phyloP scores from a whole-genome alignment of 306 rosid genomes.

The Abrus precatorius region DNA sequence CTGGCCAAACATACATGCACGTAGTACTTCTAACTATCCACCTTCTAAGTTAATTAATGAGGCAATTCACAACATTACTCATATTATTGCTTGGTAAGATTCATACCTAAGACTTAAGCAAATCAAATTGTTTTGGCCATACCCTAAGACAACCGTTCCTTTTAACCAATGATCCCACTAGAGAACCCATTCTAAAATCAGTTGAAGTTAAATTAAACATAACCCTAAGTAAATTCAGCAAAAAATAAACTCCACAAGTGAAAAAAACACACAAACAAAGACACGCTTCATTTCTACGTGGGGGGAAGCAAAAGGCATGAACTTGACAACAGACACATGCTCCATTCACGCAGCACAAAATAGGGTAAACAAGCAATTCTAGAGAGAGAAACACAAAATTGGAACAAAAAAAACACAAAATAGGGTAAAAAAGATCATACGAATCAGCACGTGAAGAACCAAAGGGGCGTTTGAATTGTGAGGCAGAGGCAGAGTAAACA shows the following conservation, averaged over 20 bases:
- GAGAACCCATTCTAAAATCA: conserved; percentile 34
- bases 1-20: neutral
- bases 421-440: conserved; percentile 54
- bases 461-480: conserved; percentile 75
- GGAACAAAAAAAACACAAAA: conserved; percentile 27
- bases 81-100: conserved; percentile 42
- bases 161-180: conserved; percentile 36
- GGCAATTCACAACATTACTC: conserved; percentile 30
- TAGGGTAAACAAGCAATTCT: conserved; percentile 42
- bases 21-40: conserved; percentile 16
- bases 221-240: conserved; percentile 45
- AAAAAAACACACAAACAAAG: neutral
- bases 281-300: conserved; percentile 32
- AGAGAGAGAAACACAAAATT: conserved; percentile 36
- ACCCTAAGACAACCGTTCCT: conserved; percentile 24
- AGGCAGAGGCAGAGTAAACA: conserved; percentile 55
- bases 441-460: conserved; percentile 71
- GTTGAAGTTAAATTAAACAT: conserved; percentile 43
- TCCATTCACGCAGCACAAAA: conserved; percentile 22
- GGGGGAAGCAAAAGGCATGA: conserved; percentile 1
- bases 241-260: conserved; percentile 31
- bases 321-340: neutral
- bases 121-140: conserved; percentile 26
- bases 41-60: conserved; percentile 19
- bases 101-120: conserved; percentile 13